Conservation (phyloP, 805 yeast species). For the Hyphopichia homilentoma region DNA sequence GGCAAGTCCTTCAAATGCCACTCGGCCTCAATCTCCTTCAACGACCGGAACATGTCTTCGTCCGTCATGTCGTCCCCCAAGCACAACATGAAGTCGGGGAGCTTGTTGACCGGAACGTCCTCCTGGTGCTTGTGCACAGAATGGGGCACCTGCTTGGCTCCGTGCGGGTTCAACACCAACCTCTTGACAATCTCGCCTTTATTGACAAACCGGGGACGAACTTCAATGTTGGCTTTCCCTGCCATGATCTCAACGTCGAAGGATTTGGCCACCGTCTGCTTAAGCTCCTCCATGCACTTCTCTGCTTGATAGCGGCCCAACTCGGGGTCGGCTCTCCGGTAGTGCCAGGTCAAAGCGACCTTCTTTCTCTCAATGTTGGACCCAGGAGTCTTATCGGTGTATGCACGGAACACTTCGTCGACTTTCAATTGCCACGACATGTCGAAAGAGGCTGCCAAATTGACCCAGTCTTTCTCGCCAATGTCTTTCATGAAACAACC, state of each 20-base stretch:
- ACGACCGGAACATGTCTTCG: conserved; percentile 91
- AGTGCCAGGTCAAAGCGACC: conserved; percentile 98
- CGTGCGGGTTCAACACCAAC: conserved; percentile 64
- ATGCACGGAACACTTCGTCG: conserved; percentile 63
- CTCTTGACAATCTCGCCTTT: conserved; percentile 94
- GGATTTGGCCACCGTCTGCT: conserved; percentile 52
- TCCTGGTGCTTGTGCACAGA: conserved; percentile 19
- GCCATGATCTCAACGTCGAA: conserved; percentile 93
- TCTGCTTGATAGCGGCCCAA: conserved; percentile 84
- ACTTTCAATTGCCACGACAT: conserved; percentile 95
- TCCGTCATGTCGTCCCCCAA: conserved; percentile 96
- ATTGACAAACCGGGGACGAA: conserved; percentile 91
- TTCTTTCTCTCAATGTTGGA: conserved; percentile 81
- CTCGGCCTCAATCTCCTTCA: conserved; percentile 55
- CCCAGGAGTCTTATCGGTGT: conserved; percentile 89
- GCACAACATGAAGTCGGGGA: conserved; percentile 85
- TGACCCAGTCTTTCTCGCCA: conserved; percentile 69
- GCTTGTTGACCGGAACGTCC: conserved; percentile 35
- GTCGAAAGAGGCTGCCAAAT: conserved; percentile 75
- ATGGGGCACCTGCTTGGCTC: conserved; percentile 44
- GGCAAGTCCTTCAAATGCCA: conserved; percentile 45
- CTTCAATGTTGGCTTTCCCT: conserved; percentile 96
- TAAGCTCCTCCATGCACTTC: conserved; percentile 63
- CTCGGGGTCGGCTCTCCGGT: conserved; percentile 91
- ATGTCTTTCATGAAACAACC: conserved; percentile 89